phyloP scores from a whole-genome alignment of 768 basidiomycete genomes.

The Mrakia frigida region DNA sequence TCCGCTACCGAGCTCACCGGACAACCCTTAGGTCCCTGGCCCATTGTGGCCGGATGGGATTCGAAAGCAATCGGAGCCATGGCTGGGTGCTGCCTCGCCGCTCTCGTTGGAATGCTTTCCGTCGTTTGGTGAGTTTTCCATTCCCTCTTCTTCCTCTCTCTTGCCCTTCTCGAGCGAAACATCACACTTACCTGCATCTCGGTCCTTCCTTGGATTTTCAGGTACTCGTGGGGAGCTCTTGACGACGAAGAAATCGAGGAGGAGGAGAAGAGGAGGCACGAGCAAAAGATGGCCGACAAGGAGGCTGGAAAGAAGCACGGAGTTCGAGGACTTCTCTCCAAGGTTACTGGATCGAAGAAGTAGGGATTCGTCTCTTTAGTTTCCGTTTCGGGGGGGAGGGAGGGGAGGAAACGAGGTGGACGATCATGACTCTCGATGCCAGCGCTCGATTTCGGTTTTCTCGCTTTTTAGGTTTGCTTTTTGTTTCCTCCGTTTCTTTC shows the following conservation, averaged over 20 bases:
- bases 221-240: conserved; percentile 69
- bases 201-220: neutral
- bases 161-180: neutral
- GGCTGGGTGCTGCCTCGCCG: conserved; percentile 70
- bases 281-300: conserved; percentile 33
- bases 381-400: too few species aligned
- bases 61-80: conserved; percentile 42
- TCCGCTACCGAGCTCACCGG: conserved; percentile 60
- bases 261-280: conserved; percentile 47
- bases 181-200: neutral
- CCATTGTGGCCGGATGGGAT: conserved; percentile 42
- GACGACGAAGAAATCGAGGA: conserved; percentile 76
- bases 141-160: too few species aligned
- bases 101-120: conserved; percentile 70
- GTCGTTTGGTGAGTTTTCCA: conserved; percentile 59
- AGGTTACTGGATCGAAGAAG: neutral
- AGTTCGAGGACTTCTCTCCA: conserved; percentile 21
- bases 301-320: conserved; percentile 21
- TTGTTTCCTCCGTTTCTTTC: too few species aligned
- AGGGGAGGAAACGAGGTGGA: too few species aligned
- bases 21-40: conserved; percentile 62
- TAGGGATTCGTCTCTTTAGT: too few species aligned
- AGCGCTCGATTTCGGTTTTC: too few species aligned
- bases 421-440: too few species aligned
- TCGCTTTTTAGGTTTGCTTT: too few species aligned